Percentiles rank a stretch among this genome's conserved stretches.
Conservation (phyloP, 495 filamentous ascomycete species). For the Aspergillus sparsus region DNA sequence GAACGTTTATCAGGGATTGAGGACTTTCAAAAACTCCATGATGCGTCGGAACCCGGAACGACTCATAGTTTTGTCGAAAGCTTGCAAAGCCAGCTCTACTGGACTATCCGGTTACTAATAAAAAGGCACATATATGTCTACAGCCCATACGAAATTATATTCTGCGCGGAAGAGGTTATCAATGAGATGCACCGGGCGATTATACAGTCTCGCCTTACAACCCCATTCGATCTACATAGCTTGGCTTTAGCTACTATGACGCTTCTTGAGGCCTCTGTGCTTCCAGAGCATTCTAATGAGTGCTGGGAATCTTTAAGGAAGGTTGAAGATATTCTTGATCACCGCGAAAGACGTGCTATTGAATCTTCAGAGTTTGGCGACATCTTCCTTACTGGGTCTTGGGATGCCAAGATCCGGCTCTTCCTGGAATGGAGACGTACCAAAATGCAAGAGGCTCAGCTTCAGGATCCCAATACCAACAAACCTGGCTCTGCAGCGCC, state of each 20-base stretch:
- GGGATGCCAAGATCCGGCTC: conserved; percentile 50
- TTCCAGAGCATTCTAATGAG: conserved; percentile 44
- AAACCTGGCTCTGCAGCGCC: conserved; percentile 30
- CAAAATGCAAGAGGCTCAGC: conserved; percentile 43
- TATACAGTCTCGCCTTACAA: conserved; percentile 40
- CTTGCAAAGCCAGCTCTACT: conserved; percentile 69
- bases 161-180: conserved; percentile 60
- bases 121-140: conserved; percentile 57
- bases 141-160: conserved; percentile 61
- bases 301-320: conserved; percentile 48
- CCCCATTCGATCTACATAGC: conserved; percentile 74
- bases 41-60: conserved; percentile 32
- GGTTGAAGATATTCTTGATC: conserved; percentile 49
- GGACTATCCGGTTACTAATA: conserved; percentile 67
- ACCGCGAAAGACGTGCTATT: conserved; percentile 32
- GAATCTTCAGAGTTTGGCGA: conserved; percentile 37
- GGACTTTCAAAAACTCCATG: conserved; percentile 38
- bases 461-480: conserved; percentile 35
- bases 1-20: conserved; percentile 44
- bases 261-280: conserved; percentile 63
- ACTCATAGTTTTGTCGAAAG: conserved; percentile 41
- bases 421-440: conserved; percentile 48
- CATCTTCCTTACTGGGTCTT: conserved; percentile 43
- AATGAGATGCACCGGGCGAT: conserved; percentile 57
- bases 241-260: conserved; percentile 65